These are phyloP conservation scores for Scheffersomyces spartinae DNA, from an alignment of 805 yeast genomes.

Conservation along the genomic window DNA sequence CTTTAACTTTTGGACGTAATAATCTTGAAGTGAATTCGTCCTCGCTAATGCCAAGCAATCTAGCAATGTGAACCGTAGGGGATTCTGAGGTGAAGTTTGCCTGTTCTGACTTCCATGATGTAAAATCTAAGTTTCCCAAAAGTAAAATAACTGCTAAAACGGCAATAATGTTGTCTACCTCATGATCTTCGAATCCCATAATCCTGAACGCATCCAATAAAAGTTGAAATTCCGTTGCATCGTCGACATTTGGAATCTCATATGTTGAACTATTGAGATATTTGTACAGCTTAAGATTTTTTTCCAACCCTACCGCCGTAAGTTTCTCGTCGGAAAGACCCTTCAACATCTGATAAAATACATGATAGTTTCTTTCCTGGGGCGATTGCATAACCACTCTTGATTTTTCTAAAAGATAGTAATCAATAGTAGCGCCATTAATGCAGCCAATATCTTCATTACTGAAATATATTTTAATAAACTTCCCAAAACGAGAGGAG, in stretches of 20 bases:
- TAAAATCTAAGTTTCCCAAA: conserved; percentile 75
- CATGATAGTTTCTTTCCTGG: conserved; percentile 84
- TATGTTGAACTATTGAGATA: conserved; percentile 45
- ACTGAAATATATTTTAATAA: conserved; percentile 74
- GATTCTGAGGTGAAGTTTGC: conserved; percentile 50
- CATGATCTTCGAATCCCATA: conserved; percentile 55
- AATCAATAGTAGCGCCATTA: conserved; percentile 85
- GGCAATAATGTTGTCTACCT: conserved; percentile 47
- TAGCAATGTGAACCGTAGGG: conserved; percentile 42
- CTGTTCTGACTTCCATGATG: conserved; percentile 59
- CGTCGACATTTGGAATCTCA: conserved; percentile 66
- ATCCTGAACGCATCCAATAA: conserved; percentile 56
- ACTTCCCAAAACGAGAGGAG: conserved; percentile 95
- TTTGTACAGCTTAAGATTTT: conserved; percentile 30
- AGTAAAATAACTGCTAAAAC: conserved; percentile 69
- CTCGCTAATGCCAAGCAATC: conserved; percentile 52
- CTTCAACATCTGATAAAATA: conserved; percentile 75
- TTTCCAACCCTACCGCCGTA: too few relatives aligned
- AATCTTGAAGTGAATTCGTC: conserved; percentile 45
- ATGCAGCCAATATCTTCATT: conserved; percentile 51
- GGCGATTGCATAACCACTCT: conserved; percentile 71
- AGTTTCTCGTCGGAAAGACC: conserved; percentile 43
- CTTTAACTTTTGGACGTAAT: conserved; percentile 73
- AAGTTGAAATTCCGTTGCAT: conserved; percentile 51
- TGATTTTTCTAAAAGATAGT: conserved; percentile 89